Percentiles rank a stretch among this genome's conserved stretches.
Evolutionary conservation across 495 filamentous ascomycete species (phyloP).

Genomic region (Astrocystis sublimbata): DNA sequence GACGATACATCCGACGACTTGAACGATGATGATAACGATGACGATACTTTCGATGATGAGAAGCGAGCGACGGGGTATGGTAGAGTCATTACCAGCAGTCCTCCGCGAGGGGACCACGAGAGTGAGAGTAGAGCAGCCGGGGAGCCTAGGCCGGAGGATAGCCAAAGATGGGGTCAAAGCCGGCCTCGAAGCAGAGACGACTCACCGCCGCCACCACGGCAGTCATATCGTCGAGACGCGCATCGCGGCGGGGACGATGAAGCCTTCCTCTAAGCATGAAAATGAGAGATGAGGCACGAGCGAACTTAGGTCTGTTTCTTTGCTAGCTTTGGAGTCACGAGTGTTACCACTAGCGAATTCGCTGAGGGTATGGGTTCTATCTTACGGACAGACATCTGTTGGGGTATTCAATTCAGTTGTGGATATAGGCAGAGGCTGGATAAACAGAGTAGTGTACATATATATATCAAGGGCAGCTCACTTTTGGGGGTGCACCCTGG

Average conservation of each 20-base stretch:
- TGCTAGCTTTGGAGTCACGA: conserved; percentile 16
- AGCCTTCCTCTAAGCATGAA: conserved; percentile 25
- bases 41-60: conserved; percentile 35
- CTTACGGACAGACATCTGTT: not conserved
- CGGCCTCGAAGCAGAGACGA: conserved; percentile 22
- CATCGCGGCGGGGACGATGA: conserved; percentile 24
- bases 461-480: not conserved
- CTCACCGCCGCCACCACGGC: conserved; percentile 25
- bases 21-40: conserved; percentile 31
- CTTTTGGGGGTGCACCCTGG: not conserved
- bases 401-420: conserved; percentile 4
- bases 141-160: conserved; percentile 25
- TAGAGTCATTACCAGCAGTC: conserved; percentile 42
- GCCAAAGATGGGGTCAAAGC: conserved; percentile 26
- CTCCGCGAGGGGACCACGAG: conserved; percentile 25
- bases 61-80: conserved; percentile 39
- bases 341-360: conserved; percentile 10
- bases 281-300: conserved; percentile 33
- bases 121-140: conserved; percentile 20
- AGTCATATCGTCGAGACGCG: conserved; percentile 23
- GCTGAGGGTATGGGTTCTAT: not conserved
- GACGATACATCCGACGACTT: conserved; percentile 32
- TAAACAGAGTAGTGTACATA: no score
- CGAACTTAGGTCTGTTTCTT: conserved; percentile 27
- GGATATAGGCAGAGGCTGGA: conserved; percentile 9